Base-by-base conservation (phyloP, 2,329 filamentous ascomycete species). In the Eurotiales sp. region DNA sequence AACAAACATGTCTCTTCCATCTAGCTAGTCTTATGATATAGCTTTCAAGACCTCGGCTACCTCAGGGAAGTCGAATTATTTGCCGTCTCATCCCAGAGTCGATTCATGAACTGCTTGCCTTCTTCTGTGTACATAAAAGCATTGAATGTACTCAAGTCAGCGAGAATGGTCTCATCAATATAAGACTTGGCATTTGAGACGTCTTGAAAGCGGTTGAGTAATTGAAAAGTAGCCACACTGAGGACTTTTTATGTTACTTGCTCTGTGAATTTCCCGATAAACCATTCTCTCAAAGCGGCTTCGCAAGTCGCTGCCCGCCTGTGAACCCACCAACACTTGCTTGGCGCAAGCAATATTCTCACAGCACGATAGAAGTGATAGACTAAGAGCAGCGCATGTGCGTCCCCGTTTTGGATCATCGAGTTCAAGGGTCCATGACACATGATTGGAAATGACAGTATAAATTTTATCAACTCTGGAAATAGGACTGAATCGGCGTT, bases 361-460 rank as follows among this genome's bases (percentile, higher is more conserved):
- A 48, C 50, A 25, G 50, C 50, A 29, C 50, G 50, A 48, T 52
- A 52, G 10, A 48, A 52, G 11, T 52, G 50, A 14, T 36, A 52
- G 8, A 52, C 27, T 5, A 52, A 19, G 12, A 52, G 8, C 23
- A 52, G 50, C 4, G 39, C 44, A 25, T 48, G 44, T 2, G 37
- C 17, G 15, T 52, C 44, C 2, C 44, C 30, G 21, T 48, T 27
- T 39, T 48, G 44, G 22, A 48, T 23, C 50, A 52, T 47, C 8
- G 44, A 29, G 14, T 43, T 43, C 30, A 47, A 52, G 14, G 44
- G 29, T 5, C 44, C 39, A 37, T 52, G 39, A 10, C 50, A 52
- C 17, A 30, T 8, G 15, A 52, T n/a, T 4, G 50, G 50, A 52
- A 52, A 52, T 11, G 39, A 30, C 22, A 48, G 37, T 14, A 52